A percentile compares a stretch with the other conserved stretches of the same genome.
Conservation (phyloP, 1,284 basidiomycete genomes). For the Singerocomus inundabilis region DNA sequence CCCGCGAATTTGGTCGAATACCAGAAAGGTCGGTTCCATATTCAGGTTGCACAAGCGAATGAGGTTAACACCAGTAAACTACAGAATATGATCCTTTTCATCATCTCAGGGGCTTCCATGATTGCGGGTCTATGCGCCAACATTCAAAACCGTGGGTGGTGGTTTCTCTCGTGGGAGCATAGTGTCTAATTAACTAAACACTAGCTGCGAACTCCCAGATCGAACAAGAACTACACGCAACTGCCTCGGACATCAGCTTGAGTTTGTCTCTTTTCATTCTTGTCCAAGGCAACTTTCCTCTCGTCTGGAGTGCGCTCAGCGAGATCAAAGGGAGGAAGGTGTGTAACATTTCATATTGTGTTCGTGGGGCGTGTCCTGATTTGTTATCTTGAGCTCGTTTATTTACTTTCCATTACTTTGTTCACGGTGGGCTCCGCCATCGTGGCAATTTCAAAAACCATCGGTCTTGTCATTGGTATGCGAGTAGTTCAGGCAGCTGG, state of each 20-base stretch:
- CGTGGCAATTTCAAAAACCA: constrained; percentile 61
- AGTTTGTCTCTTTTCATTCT: constrained; percentile 79
- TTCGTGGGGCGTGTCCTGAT: not conserved
- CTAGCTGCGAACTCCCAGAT: constrained; percentile 71
- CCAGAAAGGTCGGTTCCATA: constrained; percentile 55
- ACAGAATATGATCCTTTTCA: constrained; percentile 53
- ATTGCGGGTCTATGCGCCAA: constrained; percentile 69
- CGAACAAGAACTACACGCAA: constrained; percentile 63
- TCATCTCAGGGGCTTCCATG: constrained; percentile 62
- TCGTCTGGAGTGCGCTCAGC: constrained; percentile 71
- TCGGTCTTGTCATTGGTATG: constrained; percentile 72
- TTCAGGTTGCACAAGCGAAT: not conserved
- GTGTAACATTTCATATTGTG: not conserved
- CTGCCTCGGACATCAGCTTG: constrained; percentile 67
- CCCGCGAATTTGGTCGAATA: constrained; percentile 69
- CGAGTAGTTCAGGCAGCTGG: constrained; percentile 66
- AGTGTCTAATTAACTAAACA: constrained; percentile 1
- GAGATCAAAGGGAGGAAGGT: constrained; percentile 83
- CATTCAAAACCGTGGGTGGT: constrained; percentile 64
- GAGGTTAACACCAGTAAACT: not conserved
- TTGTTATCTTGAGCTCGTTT: constrained; percentile 50
- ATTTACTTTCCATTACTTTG: constrained; percentile 59
- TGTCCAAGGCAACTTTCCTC: constrained; percentile 64
- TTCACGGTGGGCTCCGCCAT: constrained; percentile 64
- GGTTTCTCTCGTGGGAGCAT: not conserved